phyloP scores from a whole-genome alignment of 306 rosid species.

The Prunus mongolica region DNA sequence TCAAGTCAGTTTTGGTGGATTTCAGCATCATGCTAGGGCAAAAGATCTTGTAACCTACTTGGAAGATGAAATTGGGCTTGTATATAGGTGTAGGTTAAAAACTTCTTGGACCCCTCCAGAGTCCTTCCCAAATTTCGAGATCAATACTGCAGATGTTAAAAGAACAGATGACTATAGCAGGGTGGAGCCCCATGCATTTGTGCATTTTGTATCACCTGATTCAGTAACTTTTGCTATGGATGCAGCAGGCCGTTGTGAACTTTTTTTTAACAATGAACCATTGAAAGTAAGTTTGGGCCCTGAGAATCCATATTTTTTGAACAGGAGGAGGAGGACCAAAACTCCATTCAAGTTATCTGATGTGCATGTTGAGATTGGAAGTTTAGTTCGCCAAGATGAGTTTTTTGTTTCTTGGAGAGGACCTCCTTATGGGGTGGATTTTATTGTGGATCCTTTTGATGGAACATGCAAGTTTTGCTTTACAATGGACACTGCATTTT shows the following conservation, averaged over 20 bases:
- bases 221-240: constrained; percentile 41
- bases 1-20: constrained; percentile 83
- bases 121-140: constrained; percentile 56
- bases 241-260: constrained; percentile 46
- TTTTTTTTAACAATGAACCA: constrained; percentile 31
- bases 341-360: constrained; percentile 58
- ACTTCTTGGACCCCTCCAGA: constrained; percentile 83
- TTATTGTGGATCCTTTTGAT: constrained; percentile 80
- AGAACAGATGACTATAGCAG: constrained; percentile 33
- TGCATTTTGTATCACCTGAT: constrained; percentile 55
- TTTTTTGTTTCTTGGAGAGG: constrained; percentile 70
- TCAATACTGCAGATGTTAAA: constrained; percentile 13
- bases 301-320: constrained; percentile 47
- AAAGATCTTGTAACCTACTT: constrained; percentile 45
- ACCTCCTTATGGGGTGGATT: constrained; percentile 55
- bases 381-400: constrained; percentile 41
- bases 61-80: constrained; percentile 54
- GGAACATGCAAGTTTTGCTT: constrained; percentile 68
- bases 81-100: constrained; percentile 69
- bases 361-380: constrained; percentile 70
- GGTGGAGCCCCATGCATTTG: constrained; percentile 84
- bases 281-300: constrained; percentile 66
- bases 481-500: constrained; percentile 54
- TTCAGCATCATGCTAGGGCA: constrained; percentile 49
- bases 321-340: constrained; percentile 57